phyloP scores from a whole-genome alignment of 2,329 filamentous ascomycete genomes.

The Neonectria neomacrospora region DNA sequence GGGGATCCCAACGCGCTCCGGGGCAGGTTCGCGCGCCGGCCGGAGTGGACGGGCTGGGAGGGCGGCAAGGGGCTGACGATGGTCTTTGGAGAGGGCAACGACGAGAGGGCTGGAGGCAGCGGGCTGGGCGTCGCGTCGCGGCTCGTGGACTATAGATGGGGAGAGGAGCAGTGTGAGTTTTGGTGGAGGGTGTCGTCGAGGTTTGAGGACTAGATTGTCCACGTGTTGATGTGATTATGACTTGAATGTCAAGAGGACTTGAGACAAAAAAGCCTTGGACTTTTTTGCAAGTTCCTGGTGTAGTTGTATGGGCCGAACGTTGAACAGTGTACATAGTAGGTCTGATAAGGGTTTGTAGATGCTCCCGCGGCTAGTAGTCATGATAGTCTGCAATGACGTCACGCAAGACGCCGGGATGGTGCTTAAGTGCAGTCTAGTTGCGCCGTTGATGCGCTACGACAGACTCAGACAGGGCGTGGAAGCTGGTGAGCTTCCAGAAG shows the following conservation, averaged over 20 bases:
- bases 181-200: slow-evolving; percentile 53
- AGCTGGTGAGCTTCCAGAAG: background rate
- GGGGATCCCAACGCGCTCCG: slow-evolving; percentile 35
- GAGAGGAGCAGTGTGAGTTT: slow-evolving; percentile 57
- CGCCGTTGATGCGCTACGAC: background rate
- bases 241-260: background rate
- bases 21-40: slow-evolving; percentile 37
- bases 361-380: background rate
- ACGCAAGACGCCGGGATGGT: background rate
- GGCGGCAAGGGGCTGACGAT: slow-evolving; percentile 50
- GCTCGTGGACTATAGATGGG: slow-evolving; percentile 55
- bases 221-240: background rate
- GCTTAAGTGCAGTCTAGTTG: background rate
- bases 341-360: no score
- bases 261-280: background rate
- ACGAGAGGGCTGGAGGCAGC: slow-evolving; percentile 58
- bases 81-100: slow-evolving; percentile 59
- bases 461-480: no score
- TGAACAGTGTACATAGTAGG: no score
- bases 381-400: background rate
- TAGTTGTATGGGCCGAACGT: background rate
- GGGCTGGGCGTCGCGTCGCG: slow-evolving; percentile 52
- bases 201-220: slow-evolving; percentile 42
- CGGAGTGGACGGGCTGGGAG: slow-evolving; percentile 42
- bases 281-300: background rate